Percentiles rank a stretch among this genome's conserved stretches.
phyloP scores from a whole-genome alignment of 305 asterid genomes.

The Caryopteris hybrid region DNA sequence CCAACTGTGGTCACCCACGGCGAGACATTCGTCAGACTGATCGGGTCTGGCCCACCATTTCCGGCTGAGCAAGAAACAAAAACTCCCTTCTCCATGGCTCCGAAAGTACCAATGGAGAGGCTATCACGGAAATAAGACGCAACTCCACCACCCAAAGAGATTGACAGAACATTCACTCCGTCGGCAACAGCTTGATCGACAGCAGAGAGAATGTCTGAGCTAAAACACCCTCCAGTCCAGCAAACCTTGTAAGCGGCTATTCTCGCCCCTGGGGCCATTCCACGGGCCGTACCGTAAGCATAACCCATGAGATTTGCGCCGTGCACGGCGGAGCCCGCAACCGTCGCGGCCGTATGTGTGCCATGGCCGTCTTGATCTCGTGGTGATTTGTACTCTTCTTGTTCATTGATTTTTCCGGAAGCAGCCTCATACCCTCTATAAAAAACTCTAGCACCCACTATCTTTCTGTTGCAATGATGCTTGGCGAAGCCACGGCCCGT shows the following conservation, averaged over 20 bases:
- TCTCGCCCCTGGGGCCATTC: conserved; percentile 90
- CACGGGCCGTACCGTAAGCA: conserved; percentile 76
- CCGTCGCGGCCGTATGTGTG: conserved; percentile 88
- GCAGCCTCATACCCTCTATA: conserved; percentile 79
- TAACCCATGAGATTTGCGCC: conserved; percentile 85
- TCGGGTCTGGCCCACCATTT: conserved; percentile 95
- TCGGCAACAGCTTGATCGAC: conserved; percentile 93
- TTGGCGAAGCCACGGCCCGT: conserved; percentile 62
- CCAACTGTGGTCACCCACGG: conserved; percentile 96
- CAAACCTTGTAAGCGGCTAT: conserved; percentile 87
- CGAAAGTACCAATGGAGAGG: conserved; percentile 73
- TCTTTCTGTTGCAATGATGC: conserved; percentile 64
- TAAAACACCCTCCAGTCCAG: conserved; percentile 92
- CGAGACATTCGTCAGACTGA: conserved; percentile 81
- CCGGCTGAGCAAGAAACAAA: conserved; percentile 89
- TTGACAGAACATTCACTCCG: conserved; percentile 75
- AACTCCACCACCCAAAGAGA: conserved; percentile 91
- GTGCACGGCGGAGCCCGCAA: conserved; percentile 55
- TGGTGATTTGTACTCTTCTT: conserved; percentile 67
- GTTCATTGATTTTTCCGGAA: conserved; percentile 68
- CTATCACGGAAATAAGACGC: conserved; percentile 71
- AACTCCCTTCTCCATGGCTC: conserved; percentile 92
- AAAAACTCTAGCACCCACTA: conserved; percentile 79
- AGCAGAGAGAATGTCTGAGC: conserved; percentile 87
- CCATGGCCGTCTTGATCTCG: conserved; percentile 99